Evolutionary conservation across 495 filamentous ascomycete species (phyloP).

Genomic region (Tricharina praecox): DNA sequence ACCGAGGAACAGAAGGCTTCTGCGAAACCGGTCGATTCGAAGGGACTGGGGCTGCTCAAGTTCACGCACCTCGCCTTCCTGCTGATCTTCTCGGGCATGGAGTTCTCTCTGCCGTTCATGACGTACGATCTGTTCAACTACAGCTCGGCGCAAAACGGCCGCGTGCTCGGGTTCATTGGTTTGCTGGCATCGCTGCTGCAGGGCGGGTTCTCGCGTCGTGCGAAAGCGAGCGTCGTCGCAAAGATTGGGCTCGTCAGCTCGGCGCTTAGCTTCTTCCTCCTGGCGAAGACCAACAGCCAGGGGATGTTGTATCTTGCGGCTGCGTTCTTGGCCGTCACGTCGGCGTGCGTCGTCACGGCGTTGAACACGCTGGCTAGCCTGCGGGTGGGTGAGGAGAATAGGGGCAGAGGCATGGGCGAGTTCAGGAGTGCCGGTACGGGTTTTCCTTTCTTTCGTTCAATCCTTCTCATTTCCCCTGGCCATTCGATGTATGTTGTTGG

Average conservation of each 20-base stretch:
- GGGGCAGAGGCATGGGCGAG: constrained; percentile 70
- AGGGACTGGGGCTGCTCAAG: constrained; percentile 45
- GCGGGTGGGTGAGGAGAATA: constrained; percentile 60
- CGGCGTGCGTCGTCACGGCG: constrained; percentile 83
- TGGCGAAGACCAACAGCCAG: constrained; percentile 50
- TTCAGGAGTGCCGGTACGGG: constrained; percentile 57
- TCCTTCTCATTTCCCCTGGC: background rate
- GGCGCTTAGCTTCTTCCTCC: constrained; percentile 59
- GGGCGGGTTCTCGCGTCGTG: constrained; percentile 62
- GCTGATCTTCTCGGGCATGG: constrained; percentile 92
- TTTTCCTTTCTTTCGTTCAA: too few species aligned
- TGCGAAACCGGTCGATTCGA: constrained; percentile 9
- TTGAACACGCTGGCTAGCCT: constrained; percentile 83
- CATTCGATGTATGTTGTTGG: too few species aligned
- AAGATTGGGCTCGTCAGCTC: constrained; percentile 64
- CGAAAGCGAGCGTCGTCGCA: constrained; percentile 61
- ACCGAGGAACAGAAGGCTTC: constrained; percentile 14
- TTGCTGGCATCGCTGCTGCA: constrained; percentile 83
- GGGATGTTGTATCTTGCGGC: constrained; percentile 61
- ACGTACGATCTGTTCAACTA: constrained; percentile 83
- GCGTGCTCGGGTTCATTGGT: constrained; percentile 83
- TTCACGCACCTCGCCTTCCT: constrained; percentile 77
- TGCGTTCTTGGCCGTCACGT: constrained; percentile 68
- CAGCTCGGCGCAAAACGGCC: constrained; percentile 59
- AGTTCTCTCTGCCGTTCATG: constrained; percentile 91